phyloP scores from a whole-genome alignment of 495 filamentous ascomycete species.

The Zalerion maritima region DNA sequence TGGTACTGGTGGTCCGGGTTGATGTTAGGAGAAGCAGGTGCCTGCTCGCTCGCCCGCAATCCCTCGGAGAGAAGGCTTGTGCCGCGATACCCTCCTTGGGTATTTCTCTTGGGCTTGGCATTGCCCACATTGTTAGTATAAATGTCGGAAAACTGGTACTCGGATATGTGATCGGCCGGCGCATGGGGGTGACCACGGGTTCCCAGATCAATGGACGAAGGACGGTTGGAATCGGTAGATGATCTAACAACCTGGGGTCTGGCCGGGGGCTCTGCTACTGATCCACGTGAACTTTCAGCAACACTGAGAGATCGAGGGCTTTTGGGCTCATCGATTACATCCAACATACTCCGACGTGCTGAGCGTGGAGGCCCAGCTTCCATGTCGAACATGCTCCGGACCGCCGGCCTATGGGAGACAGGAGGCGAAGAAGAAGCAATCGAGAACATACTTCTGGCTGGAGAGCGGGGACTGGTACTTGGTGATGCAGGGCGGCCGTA shows the following conservation, averaged over 20 bases:
- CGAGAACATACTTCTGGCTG: slow-evolving; percentile 21
- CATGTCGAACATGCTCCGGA: slow-evolving; percentile 49
- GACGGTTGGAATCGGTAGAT: slow-evolving; percentile 25
- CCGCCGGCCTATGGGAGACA: slow-evolving; percentile 36
- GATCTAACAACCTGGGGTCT: slow-evolving; percentile 38
- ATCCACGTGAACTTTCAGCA: slow-evolving; percentile 11
- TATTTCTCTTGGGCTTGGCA: slow-evolving; percentile 26
- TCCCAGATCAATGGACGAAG: slow-evolving; percentile 23
- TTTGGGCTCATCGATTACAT: slow-evolving; percentile 20
- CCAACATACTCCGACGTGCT: slow-evolving; percentile 26
- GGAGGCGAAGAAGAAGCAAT: slow-evolving; percentile 27
- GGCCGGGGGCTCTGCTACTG: slow-evolving; percentile 14
- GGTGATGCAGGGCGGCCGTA: no score
- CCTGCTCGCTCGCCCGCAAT: slow-evolving; percentile 30
- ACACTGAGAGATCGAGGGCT: slow-evolving; percentile 30
- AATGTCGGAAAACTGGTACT: slow-evolving; percentile 40
- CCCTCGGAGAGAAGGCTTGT: slow-evolving; percentile 28
- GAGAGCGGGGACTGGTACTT: no score
- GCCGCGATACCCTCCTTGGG: slow-evolving; percentile 25
- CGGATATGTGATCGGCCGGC: slow-evolving; percentile 22
- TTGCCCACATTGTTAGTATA: slow-evolving; percentile 31
- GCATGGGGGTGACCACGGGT: slow-evolving; percentile 14
- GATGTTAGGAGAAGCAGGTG: no score
- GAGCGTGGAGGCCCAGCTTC: slow-evolving; percentile 16
- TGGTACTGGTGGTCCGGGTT: slow-evolving; percentile 28